A percentile compares a stretch with the other conserved stretches of the same genome.
Evolutionary conservation across 495 filamentous ascomycete species (phyloP).

Genomic region (Aspergillus homomorphus): DNA sequence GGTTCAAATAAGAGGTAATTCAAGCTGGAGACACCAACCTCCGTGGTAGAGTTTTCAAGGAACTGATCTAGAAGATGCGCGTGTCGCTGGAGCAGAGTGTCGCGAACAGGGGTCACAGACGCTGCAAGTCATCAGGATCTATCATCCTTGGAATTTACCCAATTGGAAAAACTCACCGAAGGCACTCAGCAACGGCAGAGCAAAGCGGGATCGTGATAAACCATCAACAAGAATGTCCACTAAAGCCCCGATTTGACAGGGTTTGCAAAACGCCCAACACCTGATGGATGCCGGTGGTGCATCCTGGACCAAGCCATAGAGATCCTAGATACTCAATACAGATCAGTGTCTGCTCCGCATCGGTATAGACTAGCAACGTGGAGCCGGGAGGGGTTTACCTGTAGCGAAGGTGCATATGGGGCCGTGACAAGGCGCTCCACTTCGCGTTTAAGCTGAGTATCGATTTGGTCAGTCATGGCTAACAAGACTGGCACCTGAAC

Average conservation of each 20-base stretch:
- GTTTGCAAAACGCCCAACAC: constrained; percentile 44
- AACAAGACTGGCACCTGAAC: background rate
- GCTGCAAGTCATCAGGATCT: constrained; percentile 20
- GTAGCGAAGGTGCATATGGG: constrained; percentile 42
- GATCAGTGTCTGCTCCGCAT: constrained; percentile 7
- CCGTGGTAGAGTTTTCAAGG: constrained; percentile 33
- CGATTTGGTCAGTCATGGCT: constrained; percentile 15
- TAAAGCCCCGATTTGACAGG: constrained; percentile 43
- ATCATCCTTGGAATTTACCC: background rate
- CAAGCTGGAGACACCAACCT: constrained; percentile 29
- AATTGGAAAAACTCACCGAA: constrained; percentile 34
- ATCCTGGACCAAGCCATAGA: constrained; percentile 31
- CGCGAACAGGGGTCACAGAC: constrained; percentile 27
- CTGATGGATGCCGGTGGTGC: constrained; percentile 18
- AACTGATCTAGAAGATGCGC: constrained; percentile 43
- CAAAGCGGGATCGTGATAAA: constrained; percentile 38
- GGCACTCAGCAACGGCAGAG: constrained; percentile 35
- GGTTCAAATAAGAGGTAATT: background rate
- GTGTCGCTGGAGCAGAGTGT: constrained; percentile 40
- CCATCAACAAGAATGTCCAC: constrained; percentile 44
- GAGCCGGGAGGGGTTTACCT: constrained; percentile 28
- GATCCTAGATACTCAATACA: constrained; percentile 27
- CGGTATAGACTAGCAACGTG: constrained; percentile 7
- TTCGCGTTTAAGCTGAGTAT: constrained; percentile 24
- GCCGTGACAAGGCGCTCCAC: constrained; percentile 43